These are phyloP conservation scores for Psilocybe cubensis DNA, from an alignment of 768 basidiomycete genomes.

Conservation along the genomic window DNA sequence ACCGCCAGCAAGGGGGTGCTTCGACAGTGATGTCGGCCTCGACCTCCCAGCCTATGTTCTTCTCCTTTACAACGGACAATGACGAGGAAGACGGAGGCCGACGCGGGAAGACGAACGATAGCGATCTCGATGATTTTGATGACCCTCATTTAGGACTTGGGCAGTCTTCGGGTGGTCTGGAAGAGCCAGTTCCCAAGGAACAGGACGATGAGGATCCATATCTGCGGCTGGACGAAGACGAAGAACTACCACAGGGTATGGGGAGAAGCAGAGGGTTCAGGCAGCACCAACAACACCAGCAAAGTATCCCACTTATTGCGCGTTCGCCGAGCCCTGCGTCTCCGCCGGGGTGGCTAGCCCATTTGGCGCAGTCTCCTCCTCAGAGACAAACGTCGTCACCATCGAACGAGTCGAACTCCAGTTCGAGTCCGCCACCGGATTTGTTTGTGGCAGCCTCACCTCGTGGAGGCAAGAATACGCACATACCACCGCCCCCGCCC, in stretches of 20 bases:
- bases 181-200: slow-evolving; percentile 20
- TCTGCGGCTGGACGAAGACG: slow-evolving; percentile 73
- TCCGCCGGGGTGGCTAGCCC: slow-evolving; percentile 72
- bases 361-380: slow-evolving; percentile 66
- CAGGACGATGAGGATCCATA: slow-evolving; percentile 78
- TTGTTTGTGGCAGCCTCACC: slow-evolving; percentile 35
- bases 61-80: slow-evolving; percentile 84
- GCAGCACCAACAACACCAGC: slow-evolving; percentile 34
- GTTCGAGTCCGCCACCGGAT: slow-evolving; percentile 49
- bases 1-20: slow-evolving; percentile 44
- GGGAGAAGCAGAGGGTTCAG: slow-evolving; percentile 27
- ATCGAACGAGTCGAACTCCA: slow-evolving; percentile 40
- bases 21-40: slow-evolving; percentile 36
- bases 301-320: slow-evolving; percentile 40
- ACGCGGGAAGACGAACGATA: slow-evolving; percentile 39
- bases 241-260: slow-evolving; percentile 32
- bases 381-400: slow-evolving; percentile 35
- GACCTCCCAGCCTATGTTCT: slow-evolving; percentile 83
- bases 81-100: slow-evolving; percentile 55
- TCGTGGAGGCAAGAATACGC: slow-evolving; percentile 28
- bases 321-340: slow-evolving; percentile 41
- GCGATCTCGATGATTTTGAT: slow-evolving; percentile 72
- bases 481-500: slow-evolving; percentile 32
- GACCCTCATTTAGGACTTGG: slow-evolving; percentile 69
- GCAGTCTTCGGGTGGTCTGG: slow-evolving; percentile 27